Evolutionary conservation across 1,139 yeast species (phyloP), one percentile per base, ranked within the genome.

Genomic region (Yamadazyma membranifaciens): DNA sequence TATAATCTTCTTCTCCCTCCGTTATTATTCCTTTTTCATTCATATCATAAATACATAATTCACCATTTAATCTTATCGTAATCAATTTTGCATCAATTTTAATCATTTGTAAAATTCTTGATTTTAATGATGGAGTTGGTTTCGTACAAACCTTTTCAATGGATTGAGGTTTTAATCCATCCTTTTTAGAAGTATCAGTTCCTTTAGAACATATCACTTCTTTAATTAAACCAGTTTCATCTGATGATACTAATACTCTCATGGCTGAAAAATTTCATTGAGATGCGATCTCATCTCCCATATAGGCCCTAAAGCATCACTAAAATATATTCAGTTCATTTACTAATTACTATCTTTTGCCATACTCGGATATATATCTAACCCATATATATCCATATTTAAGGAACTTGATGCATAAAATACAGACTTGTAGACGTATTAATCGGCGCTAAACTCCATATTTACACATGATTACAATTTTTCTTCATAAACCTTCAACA

Each of bases 171-270:
- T 78, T 82, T n/a, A 60, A 55, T 1, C 78, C 81, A 38, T 72
- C 75, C 52, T 79, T 77, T 39, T 70, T 69, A 4, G 91, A 82
- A 5, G 91, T 83, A 51, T 85, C 88, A 0, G 87, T 81, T 0
- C 88, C 88, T 42, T 70, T 65, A 29, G 63, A 55, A 49, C 84
- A 83, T 5, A 68, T 54, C 10, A 83, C 65, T 54, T 81, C 86
- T 56, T 79, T 80, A 34, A 78, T 55, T 6, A 72, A 62, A 2
- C 84, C 84, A 1, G 75, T 70, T 49, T 80, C 84, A 47, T 78
- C 81, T 3, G 81, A 69, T 14, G 83, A 64, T 2, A 66, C 80
- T 40, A 80, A 50, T 30, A 79, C 53, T 59, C 69, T 78, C 85
- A 80, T 80, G 31, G 24, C 31, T 16, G 35, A 24, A 29, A 20